Conservation (phyloP, 73 alveolate genomes). For the Tetrahymena borealis region DNA sequence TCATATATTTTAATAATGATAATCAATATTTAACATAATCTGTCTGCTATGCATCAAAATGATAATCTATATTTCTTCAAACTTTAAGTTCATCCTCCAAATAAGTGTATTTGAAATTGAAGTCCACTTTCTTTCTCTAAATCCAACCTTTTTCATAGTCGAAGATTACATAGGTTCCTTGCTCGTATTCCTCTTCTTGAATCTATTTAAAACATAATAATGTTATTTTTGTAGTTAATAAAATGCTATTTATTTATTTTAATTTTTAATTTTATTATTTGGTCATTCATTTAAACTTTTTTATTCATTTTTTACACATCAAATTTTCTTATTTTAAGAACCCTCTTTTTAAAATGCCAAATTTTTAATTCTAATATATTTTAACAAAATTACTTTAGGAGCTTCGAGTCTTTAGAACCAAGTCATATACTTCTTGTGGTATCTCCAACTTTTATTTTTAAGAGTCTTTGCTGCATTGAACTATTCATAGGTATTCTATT, state of each 20-base stretch:
- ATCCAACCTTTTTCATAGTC: not conserved
- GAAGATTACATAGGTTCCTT: not conserved
- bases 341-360: no score
- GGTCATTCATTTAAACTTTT: no score
- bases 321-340: no score
- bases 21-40: no score
- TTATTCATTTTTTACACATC: no score
- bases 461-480: not conserved
- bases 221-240: not conserved
- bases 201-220: not conserved
- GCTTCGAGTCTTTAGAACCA: not conserved
- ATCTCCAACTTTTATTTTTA: not conserved
- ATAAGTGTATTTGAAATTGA: not conserved
- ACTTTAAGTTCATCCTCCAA: not conserved
- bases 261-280: no score
- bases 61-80: no score
- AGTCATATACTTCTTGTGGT: not conserved
- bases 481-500: not conserved
- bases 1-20: not conserved
- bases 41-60: no score
- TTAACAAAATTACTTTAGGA: no score
- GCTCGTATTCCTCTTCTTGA: not conserved
- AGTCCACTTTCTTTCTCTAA: not conserved
- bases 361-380: no score
- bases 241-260: not conserved